Base-by-base conservation (phyloP, 2,329 filamentous ascomycete genomes). In the Colletotrichum aenigma region DNA sequence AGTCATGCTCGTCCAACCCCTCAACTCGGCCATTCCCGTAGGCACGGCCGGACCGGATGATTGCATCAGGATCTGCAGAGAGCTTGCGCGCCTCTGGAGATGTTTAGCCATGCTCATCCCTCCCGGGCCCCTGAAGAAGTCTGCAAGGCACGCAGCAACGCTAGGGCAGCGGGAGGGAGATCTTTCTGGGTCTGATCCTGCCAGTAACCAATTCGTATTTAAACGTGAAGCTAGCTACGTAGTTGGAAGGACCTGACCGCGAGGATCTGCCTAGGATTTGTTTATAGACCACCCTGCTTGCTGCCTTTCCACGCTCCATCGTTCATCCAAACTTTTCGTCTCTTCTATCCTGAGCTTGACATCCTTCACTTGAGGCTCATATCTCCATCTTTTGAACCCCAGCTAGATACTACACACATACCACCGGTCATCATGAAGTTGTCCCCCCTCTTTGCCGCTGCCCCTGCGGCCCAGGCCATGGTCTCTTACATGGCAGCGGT, bases 401-500 rank as follows among this genome's bases (percentile, higher is more conserved):
- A 18, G 9, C 30, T 61, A n/a, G 28, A 38, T 16, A 36, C 43
- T 60, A 60, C 32, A 21, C n/a, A 32, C 26, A 26, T 24, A 55
- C 61, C 16, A 56, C 74, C n/a, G 15, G 76, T 71, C 75, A 77
- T 52, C 16, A 76, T 76, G 74, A 68, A 74, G 56, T 7, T 78
- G 7, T 69, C 74, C 21, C 56, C 77, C 12, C 52, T 80, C 9
- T 28, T 78, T 13, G 68, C 74, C 21, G 75, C 73, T 52, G 78
- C 77, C 60, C 67, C 80, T 28, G 56, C 70, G 62, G 79, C 68
- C 9, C 67, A 70, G 34, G 77, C 77, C 28, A 67, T 60, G 38
- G 76, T 76, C 43, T 72, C 70, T 21, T 80, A 80, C 73, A 77
- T 77, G 71, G 68, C 76, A 13, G 26, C 77, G 6, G 70, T 80